These are phyloP conservation scores for Fusarium brachygibbosum DNA, from an alignment of 2,329 filamentous ascomycete genomes.

Conservation along the genomic window DNA sequence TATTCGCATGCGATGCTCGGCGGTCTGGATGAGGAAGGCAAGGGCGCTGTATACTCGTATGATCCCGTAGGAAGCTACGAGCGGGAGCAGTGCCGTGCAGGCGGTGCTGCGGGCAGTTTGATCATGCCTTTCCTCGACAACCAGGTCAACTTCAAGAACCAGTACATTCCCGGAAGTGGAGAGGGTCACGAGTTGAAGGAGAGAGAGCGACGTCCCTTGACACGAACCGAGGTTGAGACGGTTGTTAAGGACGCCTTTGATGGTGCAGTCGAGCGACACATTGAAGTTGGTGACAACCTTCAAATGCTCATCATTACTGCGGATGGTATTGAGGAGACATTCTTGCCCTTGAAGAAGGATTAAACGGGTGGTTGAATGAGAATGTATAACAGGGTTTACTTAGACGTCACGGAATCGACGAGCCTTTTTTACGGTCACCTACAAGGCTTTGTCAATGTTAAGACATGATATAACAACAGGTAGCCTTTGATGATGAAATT, in stretches of 20 bases:
- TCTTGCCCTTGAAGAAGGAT: conserved; percentile 89
- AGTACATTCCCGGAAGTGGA: conserved; percentile 90
- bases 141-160: conserved; percentile 99
- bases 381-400: conserved; percentile 53
- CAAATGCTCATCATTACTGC: conserved; percentile 95
- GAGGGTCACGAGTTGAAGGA: conserved; percentile 84
- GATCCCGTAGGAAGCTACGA: conserved; percentile 98
- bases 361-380: conserved; percentile 59
- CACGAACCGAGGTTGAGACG: conserved; percentile 80
- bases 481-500: not conserved
- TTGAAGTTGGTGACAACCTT: conserved; percentile 95
- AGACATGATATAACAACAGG: conserved; percentile 15
- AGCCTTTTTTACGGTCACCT: conserved; percentile 23
- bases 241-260: conserved; percentile 98
- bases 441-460: not conserved
- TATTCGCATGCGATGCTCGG: conserved; percentile 96
- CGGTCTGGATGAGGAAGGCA: conserved; percentile 93
- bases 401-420: conserved; percentile 46
- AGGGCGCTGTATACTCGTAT: conserved; percentile 95
- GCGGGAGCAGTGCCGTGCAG: conserved; percentile 94
- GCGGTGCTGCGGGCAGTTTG: conserved; percentile 89
- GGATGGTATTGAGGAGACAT: conserved; percentile 88
- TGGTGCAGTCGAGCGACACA: conserved; percentile 97
- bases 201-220: conserved; percentile 77
- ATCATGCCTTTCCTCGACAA: conserved; percentile 99